Base-by-base conservation (phyloP, 192 early-diverging fungal genomes). In the Backusella australiensis region DNA sequence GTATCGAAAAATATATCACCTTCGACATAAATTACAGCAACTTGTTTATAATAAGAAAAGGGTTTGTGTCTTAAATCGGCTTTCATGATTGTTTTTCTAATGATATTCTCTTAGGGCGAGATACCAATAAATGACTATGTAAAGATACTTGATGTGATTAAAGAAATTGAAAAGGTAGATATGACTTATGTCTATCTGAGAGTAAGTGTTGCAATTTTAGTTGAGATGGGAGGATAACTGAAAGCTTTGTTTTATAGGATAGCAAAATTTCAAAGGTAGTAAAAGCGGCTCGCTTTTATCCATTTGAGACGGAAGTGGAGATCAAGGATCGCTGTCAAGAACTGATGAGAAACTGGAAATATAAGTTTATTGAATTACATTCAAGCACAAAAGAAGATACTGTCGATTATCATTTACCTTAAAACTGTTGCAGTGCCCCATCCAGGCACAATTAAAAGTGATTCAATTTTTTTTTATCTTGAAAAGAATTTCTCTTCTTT, bases 181-280 rank as follows among this genome's bases (percentile, higher is more conserved):
- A 76, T 81, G 38, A 77, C 75, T 7, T 77, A 74, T 72, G 32
- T 34, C 26, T 44, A 74, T 34, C 71, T 81, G 11, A 81, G 73
- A 76, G 80, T 81, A 75, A 63, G 39, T 35, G 49, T 6, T 59
- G 7, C 8, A 12, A 8, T 63, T 21, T n/a, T 7, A 53, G 6
- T 6, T 53, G n/a, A 63, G 39, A 19, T 38, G 35, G n/a, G 19
- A n/a, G n/a, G 32, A 38, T 42, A 34, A 11, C 9, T 34, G 23
- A 34, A 3, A 34, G 35, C 4, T 11, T 73, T 69, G 19, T 0
- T 29, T 12, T 26, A 12, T 34, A 81, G 80, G 80, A 81, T 56
- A 81, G 76, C 36, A 81, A 81, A 42, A 81, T 81, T 34, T 72
- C 72, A n/a, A 81, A 77, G 52, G 80, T 81, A n/a, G 71, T 81